Base-by-base conservation (phyloP, 345 rosid species). In the Hevea brasiliensis region DNA sequence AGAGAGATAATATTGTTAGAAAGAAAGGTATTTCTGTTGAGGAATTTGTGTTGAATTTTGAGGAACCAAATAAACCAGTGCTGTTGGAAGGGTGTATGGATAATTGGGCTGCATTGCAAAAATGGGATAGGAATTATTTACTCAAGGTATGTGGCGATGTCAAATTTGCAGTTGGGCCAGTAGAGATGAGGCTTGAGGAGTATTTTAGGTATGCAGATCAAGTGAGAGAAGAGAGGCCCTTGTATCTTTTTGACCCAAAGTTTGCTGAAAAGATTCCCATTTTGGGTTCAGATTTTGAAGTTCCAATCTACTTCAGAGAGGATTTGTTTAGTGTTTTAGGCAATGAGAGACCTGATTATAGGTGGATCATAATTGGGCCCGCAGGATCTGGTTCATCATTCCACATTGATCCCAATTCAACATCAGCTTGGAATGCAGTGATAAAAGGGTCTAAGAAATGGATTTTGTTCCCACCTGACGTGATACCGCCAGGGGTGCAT, bases 321-420 rank as follows among this genome's bases (percentile, higher is more conserved):
- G 99, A 95, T 71, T 84, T 95, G 84, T 95, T 92, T 73, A 65
- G 85, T 79, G 96, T 92, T 79, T 76, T 95, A 59, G 99, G 94
- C 0, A 78, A 80, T 8, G 96, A 88, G 83, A 84, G 99, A 58
- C 98, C 97, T 21, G 98, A 95, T 73, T 89, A 89, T 75, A 80
- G 99, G 80, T 95, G 99, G 99, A 82, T 95, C 68, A 95, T 95
- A 65, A 85, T 92, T 14, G 98, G 99, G 1, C 98, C 99, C 35
- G 86, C 96, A 11, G 96, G 99, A 7, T 92, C 99, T 27, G 99
- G 99, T 45, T 95, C 99, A 0, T 95, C 99, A 5, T 94, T 94
- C 76, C 98, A 94, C 75, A 94, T 94, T 71, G 98, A 94, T 90
- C 98, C 98, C 67, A 95, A 94, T 82, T 92, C 99, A 8, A 95